Base-by-base conservation (phyloP, 1,284 basidiomycete species). In the Ganoderma lucidum region DNA sequence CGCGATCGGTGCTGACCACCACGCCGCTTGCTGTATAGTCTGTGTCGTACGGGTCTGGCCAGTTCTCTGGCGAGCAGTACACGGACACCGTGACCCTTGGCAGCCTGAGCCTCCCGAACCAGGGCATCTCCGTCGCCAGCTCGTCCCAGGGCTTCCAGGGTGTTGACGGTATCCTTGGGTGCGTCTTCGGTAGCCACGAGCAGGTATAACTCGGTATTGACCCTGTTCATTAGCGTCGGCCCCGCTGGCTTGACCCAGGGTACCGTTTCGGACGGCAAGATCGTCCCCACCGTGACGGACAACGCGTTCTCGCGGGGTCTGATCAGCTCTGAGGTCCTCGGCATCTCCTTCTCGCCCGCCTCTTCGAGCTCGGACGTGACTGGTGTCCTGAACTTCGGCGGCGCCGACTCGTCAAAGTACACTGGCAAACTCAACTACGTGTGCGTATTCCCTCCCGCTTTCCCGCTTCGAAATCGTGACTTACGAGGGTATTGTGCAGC, bases 101-200 rank as follows among this genome's bases (percentile, higher is more conserved):
- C 37, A 61, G 69, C 10, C 68, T 82, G 28, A 75, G 74, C 39
- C 78, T 83, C 72, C 60, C 68, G 28, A 55, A 77, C 14, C 89
- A 90, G 74, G 87, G 86, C 19, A 88, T 90, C 62, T 53, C 48
- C 35, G 86, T 86, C 64, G 87, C 88, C 19, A 77, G 81, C 6
- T 76, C 60, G 19, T 74, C 81, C 71, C 77, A 66, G 39, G 84
- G 79, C 6, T 76, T 79, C 23, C 1, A 3, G 23, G 48, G 48
- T 4, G 23, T 53, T 3, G 48, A 53, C 28, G 48, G 48, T 28
- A 53, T 56, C 53, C 53, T 56, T 19, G 53, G 53, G 53, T 56
- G 23, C 53, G 53, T 56, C 15, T 2, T 1, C 15, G 2, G 28
- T n/a, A 0, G n/a, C n/a, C n/a, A 48, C n/a, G 3, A 0, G 8